Base-by-base conservation (phyloP, 2,329 filamentous ascomycete genomes). In the Penicillium rolfsii region DNA sequence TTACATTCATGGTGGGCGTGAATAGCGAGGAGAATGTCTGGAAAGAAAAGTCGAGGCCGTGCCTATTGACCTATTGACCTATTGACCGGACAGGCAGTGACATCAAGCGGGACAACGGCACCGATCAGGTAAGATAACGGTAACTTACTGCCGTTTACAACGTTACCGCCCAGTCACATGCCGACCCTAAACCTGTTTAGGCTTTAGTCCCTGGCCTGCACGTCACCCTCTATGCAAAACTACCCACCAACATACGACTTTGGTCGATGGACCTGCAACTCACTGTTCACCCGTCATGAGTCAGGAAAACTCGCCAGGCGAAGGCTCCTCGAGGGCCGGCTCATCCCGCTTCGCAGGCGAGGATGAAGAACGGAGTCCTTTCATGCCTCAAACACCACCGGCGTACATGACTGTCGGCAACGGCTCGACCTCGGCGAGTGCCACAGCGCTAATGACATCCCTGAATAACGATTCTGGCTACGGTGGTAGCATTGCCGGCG, bases 381-480 rank as follows among this genome's bases (percentile, higher is more conserved):
- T 71, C 55, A 61, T 62, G 50, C 66, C 72, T 56, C 70, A 65
- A 65, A 67, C 71, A 65, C 71, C 74, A 62, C 89, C 89, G 54
- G 84, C 87, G 61, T 97, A 93, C 78, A 91, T 96, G 89, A 96
- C 91, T 5, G 91, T 97, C 54, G 94, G 94, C 60, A 87, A 84
- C 67, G 93, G 93, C 56, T 88, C 89, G 57, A 88, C 90, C 24
- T 93, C 93, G 22, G 88, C 92, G 72, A 91, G 91, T 74, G 93
- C 92, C 40, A 86, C 90, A 33, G 88, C 88, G 58, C 82, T 98
- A 41, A 91, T 95, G 77, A 87, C 89, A 19, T 85, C 96, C 69
- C 82, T 98, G 58, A 91, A 96, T 63, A 82, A 87, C 60, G 95
- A 99, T 75, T 98, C 94, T 19, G 95, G 94, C 6, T 98, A 98